A percentile compares a stretch with the other conserved stretches of the same genome.
Evolutionary conservation across 1,139 yeast genomes (phyloP).

Genomic region (Lodderomyces theae): DNA sequence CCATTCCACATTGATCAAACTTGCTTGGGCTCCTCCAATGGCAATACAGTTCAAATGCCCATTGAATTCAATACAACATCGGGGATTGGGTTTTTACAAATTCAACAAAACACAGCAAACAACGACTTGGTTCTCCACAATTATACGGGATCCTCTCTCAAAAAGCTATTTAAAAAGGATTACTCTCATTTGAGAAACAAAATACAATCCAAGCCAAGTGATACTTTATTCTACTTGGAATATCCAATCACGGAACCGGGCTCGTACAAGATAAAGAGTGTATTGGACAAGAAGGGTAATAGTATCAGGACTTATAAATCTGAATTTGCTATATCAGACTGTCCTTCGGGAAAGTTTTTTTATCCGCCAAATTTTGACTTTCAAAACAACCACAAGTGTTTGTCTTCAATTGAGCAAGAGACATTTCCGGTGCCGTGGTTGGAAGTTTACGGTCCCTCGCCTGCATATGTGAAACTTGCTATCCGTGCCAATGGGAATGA

Average conservation of each 20-base stretch:
- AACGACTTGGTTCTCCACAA: slow-evolving; percentile 48
- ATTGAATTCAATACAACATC: slow-evolving; percentile 79
- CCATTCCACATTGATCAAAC: slow-evolving; percentile 61
- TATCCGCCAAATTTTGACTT: slow-evolving; percentile 27
- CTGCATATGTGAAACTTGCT: slow-evolving; percentile 61
- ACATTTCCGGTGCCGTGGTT: slow-evolving; percentile 50
- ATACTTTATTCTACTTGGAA: slow-evolving; percentile 45
- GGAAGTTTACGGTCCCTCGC: slow-evolving; percentile 70
- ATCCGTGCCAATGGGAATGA: slow-evolving; percentile 52
- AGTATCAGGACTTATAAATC: slow-evolving; percentile 64
- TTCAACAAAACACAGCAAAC: slow-evolving; percentile 59
- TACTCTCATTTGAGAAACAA: slow-evolving; percentile 31
- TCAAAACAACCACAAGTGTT: slow-evolving; percentile 52
- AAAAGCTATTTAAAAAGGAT: slow-evolving; percentile 41
- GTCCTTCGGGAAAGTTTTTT: slow-evolving; percentile 67
- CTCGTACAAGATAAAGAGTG: slow-evolving; percentile 61
- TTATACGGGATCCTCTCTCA: slow-evolving; percentile 57
- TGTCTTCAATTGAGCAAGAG: slow-evolving; percentile 43
- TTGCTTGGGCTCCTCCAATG: slow-evolving; percentile 49
- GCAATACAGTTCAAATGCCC: slow-evolving; percentile 50
- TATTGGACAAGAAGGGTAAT: slow-evolving; percentile 62
- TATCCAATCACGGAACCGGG: slow-evolving; percentile 71
- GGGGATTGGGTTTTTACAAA: slow-evolving; percentile 64
- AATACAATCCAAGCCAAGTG: slow-evolving; percentile 19
- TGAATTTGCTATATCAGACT: slow-evolving; percentile 64